Evolutionary conservation across 805 yeast genomes (phyloP).

Genomic region (Wickerhamomyces bisporus): DNA sequence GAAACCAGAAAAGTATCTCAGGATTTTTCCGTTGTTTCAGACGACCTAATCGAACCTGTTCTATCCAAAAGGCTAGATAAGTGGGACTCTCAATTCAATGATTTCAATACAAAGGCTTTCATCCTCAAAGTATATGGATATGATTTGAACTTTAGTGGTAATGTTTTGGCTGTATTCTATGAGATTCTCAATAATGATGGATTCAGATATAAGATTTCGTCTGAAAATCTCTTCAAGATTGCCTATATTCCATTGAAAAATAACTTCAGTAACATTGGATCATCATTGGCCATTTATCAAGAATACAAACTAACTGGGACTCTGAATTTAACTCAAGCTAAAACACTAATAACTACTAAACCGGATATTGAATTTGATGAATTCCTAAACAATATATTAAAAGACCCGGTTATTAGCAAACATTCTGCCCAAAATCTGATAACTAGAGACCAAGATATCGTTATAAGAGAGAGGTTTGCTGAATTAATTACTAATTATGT

Average conservation of each 20-base stretch:
- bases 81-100: slow-evolving; percentile 22
- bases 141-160: slow-evolving; percentile 14
- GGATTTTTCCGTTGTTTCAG: slow-evolving; percentile 1
- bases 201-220: slow-evolving; percentile 20
- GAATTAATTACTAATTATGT: slow-evolving; percentile 11
- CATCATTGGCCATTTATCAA: slow-evolving; percentile 20
- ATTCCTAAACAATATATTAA: slow-evolving; percentile 7
- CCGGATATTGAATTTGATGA: slow-evolving; percentile 6
- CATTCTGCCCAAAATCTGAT: slow-evolving; percentile 14
- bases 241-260: slow-evolving; percentile 13
- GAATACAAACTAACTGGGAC: slow-evolving; percentile 13
- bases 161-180: slow-evolving; percentile 15
- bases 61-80: slow-evolving; percentile 9
- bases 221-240: slow-evolving; percentile 15
- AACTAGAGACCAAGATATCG: slow-evolving; percentile 11
- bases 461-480: slow-evolving; percentile 15
- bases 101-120: slow-evolving; percentile 18
- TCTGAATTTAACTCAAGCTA: neutral
- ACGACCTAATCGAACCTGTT: slow-evolving; percentile 11
- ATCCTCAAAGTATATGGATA: slow-evolving; percentile 14
- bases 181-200: slow-evolving; percentile 16
- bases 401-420: slow-evolving; percentile 4
- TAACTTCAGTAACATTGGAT: slow-evolving; percentile 1
- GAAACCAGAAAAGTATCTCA: slow-evolving; percentile 6
- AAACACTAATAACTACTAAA: neutral